phyloP scores from a whole-genome alignment of 805 yeast species.

The Barnettozyma sp. region DNA sequence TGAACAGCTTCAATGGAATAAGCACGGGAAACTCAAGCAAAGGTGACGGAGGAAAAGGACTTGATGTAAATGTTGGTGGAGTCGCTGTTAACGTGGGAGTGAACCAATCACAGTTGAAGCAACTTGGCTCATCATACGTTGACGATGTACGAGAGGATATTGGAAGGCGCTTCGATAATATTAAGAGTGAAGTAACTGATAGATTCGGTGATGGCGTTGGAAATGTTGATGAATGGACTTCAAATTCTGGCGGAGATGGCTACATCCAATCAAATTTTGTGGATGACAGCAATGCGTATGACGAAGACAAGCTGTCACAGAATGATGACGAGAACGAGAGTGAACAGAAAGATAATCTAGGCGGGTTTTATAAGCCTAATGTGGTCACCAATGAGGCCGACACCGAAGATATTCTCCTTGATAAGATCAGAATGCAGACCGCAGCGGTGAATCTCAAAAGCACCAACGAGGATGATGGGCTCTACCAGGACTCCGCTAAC shows the following conservation, averaged over 20 bases:
- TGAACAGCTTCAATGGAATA: conserved; percentile 1
- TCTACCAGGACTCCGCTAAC: conserved; percentile 19
- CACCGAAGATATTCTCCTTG: conserved; percentile 27
- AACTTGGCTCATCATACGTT: conserved; percentile 1
- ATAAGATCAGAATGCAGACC: conserved; percentile 34
- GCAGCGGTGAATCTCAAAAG: conserved; percentile 27
- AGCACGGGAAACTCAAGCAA: neutral
- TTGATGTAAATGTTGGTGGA: conserved; percentile 1
- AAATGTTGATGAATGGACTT: no score
- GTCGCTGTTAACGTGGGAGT: conserved; percentile 1
- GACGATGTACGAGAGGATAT: conserved; percentile 4
- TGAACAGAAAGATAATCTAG: neutral
- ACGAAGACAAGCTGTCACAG: neutral
- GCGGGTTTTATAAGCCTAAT: conserved; percentile 17
- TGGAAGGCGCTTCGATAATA: neutral
- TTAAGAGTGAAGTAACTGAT: conserved; percentile 1
- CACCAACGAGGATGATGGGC: conserved; percentile 17
- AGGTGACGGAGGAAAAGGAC: neutral
- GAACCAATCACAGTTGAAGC: neutral
- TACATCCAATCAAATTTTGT: no score
- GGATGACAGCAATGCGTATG: no score
- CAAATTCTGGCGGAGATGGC: no score
- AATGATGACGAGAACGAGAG: conserved; percentile 1
- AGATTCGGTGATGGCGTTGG: neutral
- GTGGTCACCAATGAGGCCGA: conserved; percentile 9